phyloP scores from a whole-genome alignment of 352 stramenopile genomes.

The Globisporangium uncinulatum region DNA sequence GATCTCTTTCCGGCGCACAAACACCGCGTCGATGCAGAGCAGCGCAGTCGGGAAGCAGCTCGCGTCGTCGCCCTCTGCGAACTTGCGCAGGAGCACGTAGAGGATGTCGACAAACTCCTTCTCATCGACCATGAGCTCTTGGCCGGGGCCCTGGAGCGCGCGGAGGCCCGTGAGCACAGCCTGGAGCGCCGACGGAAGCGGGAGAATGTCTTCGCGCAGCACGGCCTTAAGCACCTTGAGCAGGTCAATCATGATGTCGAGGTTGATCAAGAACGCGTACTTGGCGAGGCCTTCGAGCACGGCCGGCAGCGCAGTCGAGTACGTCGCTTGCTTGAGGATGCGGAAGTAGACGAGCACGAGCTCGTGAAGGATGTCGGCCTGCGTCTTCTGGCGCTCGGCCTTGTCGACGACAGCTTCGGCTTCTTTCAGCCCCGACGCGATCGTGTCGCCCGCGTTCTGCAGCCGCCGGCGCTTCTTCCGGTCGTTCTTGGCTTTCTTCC shows the following conservation, averaged over 20 bases:
- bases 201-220: slow-evolving; percentile 73
- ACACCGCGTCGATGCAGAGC: slow-evolving; percentile 90
- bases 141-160: slow-evolving; percentile 90
- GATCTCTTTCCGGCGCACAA: slow-evolving; percentile 93
- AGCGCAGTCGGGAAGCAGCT: slow-evolving; percentile 71
- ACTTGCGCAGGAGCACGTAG: slow-evolving; percentile 84
- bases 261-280: slow-evolving; percentile 96
- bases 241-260: slow-evolving; percentile 97
- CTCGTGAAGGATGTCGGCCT: slow-evolving; percentile 93
- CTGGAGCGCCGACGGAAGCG: slow-evolving; percentile 61
- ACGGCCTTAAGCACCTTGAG: slow-evolving; percentile 94
- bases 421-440: slow-evolving; percentile 92
- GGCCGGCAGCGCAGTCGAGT: slow-evolving; percentile 85
- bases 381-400: slow-evolving; percentile 89
- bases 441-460: slow-evolving; percentile 71
- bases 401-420: slow-evolving; percentile 92
- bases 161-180: slow-evolving; percentile 91
- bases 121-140: slow-evolving; percentile 95
- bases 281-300: slow-evolving; percentile 93
- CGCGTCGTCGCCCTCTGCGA: slow-evolving; percentile 55
- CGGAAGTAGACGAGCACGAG: slow-evolving; percentile 96
- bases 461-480: slow-evolving; percentile 80
- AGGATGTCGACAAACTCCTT: slow-evolving; percentile 96
- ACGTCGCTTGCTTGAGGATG: slow-evolving; percentile 91
- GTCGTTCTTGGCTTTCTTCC: slow-evolving; percentile 76